Percentiles rank a stretch among this genome's conserved stretches.
phyloP scores from a whole-genome alignment of 73 alveolate genomes.

The Paramecium octaurelia region DNA sequence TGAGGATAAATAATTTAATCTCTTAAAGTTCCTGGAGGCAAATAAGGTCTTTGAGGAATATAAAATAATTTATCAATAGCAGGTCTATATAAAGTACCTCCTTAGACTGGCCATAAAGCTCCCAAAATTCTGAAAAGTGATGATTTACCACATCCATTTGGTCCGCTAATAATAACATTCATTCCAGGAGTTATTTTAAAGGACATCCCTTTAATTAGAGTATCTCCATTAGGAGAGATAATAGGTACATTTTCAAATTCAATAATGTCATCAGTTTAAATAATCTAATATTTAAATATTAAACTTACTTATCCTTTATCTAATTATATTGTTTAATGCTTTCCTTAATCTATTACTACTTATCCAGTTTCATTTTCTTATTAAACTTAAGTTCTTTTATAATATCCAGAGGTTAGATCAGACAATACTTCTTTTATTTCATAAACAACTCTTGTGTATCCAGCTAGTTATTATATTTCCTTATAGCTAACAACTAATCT shows the following conservation, averaged over 20 bases:
- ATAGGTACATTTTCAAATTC: constrained; percentile 85
- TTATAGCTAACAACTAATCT: constrained; percentile 87
- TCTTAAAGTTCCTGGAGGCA: constrained; percentile 91
- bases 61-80: constrained; percentile 75
- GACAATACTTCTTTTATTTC: constrained; percentile 83
- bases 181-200: constrained; percentile 81
- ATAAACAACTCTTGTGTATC: constrained; percentile 83
- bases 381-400: constrained; percentile 39
- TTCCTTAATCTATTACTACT: neutral
- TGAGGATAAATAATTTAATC: constrained; percentile 92
- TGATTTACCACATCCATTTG: constrained; percentile 97
- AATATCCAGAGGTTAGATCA: constrained; percentile 68
- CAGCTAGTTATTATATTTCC: constrained; percentile 88
- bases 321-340: constrained; percentile 11
- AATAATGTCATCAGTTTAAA: constrained; percentile 60
- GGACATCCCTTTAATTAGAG: constrained; percentile 72
- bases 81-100: constrained; percentile 88
- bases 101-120: constrained; percentile 93
- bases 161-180: constrained; percentile 90
- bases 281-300: neutral
- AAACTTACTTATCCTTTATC: constrained; percentile 34
- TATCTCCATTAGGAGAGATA: constrained; percentile 90
- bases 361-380: constrained; percentile 8
- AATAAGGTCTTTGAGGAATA: constrained; percentile 92
- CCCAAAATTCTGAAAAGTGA: constrained; percentile 94